Base-by-base conservation (phyloP, 2,329 filamentous ascomycete genomes). In the Lecanicillium sp. region DNA sequence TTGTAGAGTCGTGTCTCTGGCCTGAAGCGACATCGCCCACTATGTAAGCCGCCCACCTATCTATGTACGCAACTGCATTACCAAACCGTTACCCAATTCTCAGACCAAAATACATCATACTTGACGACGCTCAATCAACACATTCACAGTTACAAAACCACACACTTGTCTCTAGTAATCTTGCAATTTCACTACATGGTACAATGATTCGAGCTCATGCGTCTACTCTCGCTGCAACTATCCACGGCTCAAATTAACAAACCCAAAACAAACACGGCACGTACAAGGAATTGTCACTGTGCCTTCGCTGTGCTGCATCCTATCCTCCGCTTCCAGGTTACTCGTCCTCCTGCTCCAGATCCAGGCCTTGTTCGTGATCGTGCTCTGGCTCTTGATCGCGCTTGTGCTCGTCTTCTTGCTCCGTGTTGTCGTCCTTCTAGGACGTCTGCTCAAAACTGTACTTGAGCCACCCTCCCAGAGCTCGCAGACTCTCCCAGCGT, bases 401-500 rank as follows among this genome's bases (percentile, higher is more conserved):
- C n/a, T n/a, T n/a, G n/a, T n/a, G n/a, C n/a, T n/a, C n/a, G n/a
- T n/a, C n/a, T n/a, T n/a, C n/a, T n/a, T n/a, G n/a, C n/a, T n/a
- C n/a, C n/a, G n/a, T n/a, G n/a, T n/a, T 20, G 23, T 35, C 14
- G 14, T 12, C 15, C 33, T 29, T 11, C 41, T 17, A 52, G 58
- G 59, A 51, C 54, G 47, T 56, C 54, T 64, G 58, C 56, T 81
- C 78, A 56, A 82, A 81, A 65, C 76, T 81, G 58, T 81, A 82
- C 71, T 81, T 80, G 59, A 82, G 65, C 78, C 78, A 82, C 15
- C 77, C 75, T 17, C 78, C 78, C 33, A 96, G 81, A 14, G 90
- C 90, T 59, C 86, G 81, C 69, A 96, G 70, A 67, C 87, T 93
- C 73, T 96, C 90, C 89, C 90, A 96, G 61, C 90, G 77, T 39